Evolutionary conservation across 306 rosid species (phyloP), one percentile per base, ranked within the genome.

Genomic region (Vicia sativa): DNA sequence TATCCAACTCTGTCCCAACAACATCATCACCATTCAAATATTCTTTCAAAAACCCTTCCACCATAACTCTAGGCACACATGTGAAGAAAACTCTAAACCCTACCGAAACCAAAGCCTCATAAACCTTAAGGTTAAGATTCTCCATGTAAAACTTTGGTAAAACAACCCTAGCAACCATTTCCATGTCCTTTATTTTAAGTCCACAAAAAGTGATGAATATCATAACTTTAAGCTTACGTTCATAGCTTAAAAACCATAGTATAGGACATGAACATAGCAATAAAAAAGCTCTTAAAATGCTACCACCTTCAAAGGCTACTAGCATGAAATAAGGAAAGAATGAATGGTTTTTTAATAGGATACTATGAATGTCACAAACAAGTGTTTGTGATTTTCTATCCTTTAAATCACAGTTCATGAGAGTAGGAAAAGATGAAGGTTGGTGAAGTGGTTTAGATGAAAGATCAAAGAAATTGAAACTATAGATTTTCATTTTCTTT

Each of bases 281-380:
- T 11, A 84, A 18, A 1, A 91, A 21, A 14, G 96, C 91, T 58
- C 93, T 78, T 3, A 88, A 25, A 46, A 88, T 80, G 80, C 87
- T 78, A 9, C 97, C 93, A 52, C 85, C 87, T 86, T 88, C 97
- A 67, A 91, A 91, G 65, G 93, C 81, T 65, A 88, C 83, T 4
- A 91, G 72, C 96, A 91, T 91, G 91, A 91, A 91, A 57, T 81
- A 91, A 7, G 96, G 93, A 64, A 91, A 91, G 74, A 85, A 79
- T 7, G 96, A 83, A 15, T 57, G 57, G 2, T 85, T 72, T 25
- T 77, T 82, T 14, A 91, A 63, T 15, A 91, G 86, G 6, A 70
- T 25, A 26, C 71, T 75, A 13, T 81, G 75, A 29, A 91, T 52
- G 42, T 86, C 96, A 73, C 84, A 86, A 7, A 70, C 89, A 13